Conservation (phyloP, 805 yeast genomes). For the Ogataea methylovora region DNA sequence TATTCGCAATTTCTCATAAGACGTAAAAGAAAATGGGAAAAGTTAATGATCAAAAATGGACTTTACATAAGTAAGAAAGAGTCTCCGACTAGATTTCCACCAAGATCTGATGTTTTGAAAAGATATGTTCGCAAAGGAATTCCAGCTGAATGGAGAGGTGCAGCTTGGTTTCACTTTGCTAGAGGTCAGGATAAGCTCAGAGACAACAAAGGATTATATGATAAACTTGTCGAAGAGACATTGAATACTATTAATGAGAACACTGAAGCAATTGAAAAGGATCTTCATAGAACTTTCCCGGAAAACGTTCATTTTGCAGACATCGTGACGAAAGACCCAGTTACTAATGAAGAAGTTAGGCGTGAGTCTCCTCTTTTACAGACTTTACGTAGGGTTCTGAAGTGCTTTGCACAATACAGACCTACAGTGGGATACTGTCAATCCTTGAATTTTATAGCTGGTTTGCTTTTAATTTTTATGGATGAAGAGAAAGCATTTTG, state of each 20-base stretch:
- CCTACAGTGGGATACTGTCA: conserved; percentile 96
- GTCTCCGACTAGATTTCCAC: conserved; percentile 62
- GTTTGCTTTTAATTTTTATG: conserved; percentile 74
- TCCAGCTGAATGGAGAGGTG: conserved; percentile 96
- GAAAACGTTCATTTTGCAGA: conserved; percentile 78
- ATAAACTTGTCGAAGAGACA: conserved; percentile 55
- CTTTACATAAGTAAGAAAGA: conserved; percentile 36
- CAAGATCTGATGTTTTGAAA: conserved; percentile 69
- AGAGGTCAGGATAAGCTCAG: conserved; percentile 59
- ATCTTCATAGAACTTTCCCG: conserved; percentile 89
- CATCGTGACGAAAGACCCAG: conserved; percentile 11
- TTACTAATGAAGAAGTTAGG: conserved; percentile 15
- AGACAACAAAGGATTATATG: conserved; percentile 69
- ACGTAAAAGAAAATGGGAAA: conserved; percentile 72
- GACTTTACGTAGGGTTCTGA: conserved; percentile 70
- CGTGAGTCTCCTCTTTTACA: conserved; percentile 60
- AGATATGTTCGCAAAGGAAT: conserved; percentile 85
- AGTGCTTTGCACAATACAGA: conserved; percentile 76
- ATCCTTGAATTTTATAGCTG: conserved; percentile 87
- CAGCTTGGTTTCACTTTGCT: conserved; percentile 94
- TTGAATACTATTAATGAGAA: conserved; percentile 53
- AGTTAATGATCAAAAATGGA: conserved; percentile 61
- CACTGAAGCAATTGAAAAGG: conserved; percentile 90
- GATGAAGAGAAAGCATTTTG: conserved; percentile 89
- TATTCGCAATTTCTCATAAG: conserved; percentile 58